Conservation (phyloP, 352 stramenopile genomes). For the Halophytophthora polymorphica region DNA sequence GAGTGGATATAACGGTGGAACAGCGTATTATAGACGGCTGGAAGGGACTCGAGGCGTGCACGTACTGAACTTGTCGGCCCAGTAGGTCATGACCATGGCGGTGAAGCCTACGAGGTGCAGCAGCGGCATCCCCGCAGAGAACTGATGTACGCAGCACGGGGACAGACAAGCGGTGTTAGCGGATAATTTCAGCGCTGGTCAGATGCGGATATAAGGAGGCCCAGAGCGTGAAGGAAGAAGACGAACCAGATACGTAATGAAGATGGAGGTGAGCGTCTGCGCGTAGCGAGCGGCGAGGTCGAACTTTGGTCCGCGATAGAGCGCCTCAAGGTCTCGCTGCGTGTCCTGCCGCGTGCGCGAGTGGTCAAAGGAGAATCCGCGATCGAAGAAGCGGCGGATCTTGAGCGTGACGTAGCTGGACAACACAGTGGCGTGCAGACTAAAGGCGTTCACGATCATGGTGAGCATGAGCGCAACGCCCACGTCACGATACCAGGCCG, state of each 20-base stretch:
- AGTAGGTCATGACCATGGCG: slow-evolving; percentile 77
- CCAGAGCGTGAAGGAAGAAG: neutral
- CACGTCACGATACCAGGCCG: slow-evolving; percentile 76
- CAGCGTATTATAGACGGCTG: too few species aligned
- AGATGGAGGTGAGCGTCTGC: slow-evolving; percentile 74
- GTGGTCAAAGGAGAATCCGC: slow-evolving; percentile 60
- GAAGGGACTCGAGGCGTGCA: neutral
- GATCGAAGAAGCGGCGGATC: slow-evolving; percentile 51
- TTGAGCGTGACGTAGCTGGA: slow-evolving; percentile 54
- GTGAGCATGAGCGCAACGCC: slow-evolving; percentile 79
- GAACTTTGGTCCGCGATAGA: slow-evolving; percentile 78
- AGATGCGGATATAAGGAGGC: neutral
- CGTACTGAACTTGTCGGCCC: slow-evolving; percentile 87
- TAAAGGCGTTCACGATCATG: slow-evolving; percentile 81
- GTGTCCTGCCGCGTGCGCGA: slow-evolving; percentile 71
- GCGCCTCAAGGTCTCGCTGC: slow-evolving; percentile 72
- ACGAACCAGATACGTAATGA: slow-evolving; percentile 76
- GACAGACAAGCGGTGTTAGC: slow-evolving; percentile 1
- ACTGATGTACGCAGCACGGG: slow-evolving; percentile 27
- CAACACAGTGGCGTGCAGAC: slow-evolving; percentile 59
- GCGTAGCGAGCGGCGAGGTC: slow-evolving; percentile 70
- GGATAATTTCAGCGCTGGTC: neutral
- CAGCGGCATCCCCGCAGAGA: slow-evolving; percentile 79
- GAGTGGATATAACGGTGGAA: neutral
- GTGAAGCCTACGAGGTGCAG: slow-evolving; percentile 72